These are phyloP conservation scores for Colletotrichum viniferum DNA, from an alignment of 2,329 filamentous ascomycete species.

Conservation along the genomic window DNA sequence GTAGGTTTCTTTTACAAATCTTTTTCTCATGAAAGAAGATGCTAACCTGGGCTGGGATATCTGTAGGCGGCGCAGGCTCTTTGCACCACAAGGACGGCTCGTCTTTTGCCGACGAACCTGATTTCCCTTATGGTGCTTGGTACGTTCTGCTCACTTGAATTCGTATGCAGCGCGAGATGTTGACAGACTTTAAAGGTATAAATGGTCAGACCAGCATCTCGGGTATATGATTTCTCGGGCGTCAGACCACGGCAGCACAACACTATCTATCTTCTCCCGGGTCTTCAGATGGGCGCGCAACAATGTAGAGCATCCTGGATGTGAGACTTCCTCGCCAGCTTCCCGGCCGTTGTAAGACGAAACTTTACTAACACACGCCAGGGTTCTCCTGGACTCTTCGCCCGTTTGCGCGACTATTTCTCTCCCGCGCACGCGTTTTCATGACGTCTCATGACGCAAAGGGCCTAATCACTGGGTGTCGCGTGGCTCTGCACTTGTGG, in stretches of 20 bases:
- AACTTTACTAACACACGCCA: neutral
- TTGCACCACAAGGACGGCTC: neutral
- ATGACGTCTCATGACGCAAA: neutral
- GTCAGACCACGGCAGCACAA: neutral
- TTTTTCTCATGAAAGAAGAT: too few relatives aligned
- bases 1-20: too few relatives aligned
- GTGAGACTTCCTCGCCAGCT: neutral
- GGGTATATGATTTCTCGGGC: neutral
- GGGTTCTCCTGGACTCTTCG: neutral
- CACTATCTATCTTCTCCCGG: neutral
- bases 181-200: neutral
- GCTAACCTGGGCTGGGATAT: neutral
- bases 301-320: neutral
- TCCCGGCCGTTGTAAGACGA: too few relatives aligned
- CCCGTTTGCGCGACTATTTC: neutral
- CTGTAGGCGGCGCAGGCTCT: neutral
- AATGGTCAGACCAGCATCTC: neutral
- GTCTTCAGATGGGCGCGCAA: neutral
- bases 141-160: rapidly evolving
- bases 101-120: neutral
- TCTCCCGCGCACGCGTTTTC: neutral
- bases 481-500: neutral
- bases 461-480: neutral
- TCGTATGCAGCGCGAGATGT: rapidly evolving
- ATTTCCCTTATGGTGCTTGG: neutral